Evolutionary conservation across 2,329 filamentous ascomycete genomes (phyloP).

Genomic region (Penicillium sp.): DNA sequence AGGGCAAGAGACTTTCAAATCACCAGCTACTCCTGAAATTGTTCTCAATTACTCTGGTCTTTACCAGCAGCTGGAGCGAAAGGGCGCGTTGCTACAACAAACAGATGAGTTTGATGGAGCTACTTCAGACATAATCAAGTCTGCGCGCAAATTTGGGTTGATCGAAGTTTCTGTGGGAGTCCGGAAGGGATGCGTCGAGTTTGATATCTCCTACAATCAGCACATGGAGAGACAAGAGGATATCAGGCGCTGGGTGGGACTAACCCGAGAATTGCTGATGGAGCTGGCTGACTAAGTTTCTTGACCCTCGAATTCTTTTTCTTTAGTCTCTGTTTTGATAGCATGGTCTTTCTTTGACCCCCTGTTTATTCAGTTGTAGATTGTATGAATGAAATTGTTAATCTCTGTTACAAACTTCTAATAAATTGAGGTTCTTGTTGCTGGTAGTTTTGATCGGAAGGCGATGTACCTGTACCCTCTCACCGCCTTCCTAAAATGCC

Average conservation of each 20-base stretch:
- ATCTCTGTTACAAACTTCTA: too few relatives aligned
- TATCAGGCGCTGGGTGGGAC: neutral
- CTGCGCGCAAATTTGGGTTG: neutral
- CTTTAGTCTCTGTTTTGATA: too few relatives aligned
- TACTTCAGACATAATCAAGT: neutral
- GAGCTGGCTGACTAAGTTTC: neutral
- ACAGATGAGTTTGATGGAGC: neutral
- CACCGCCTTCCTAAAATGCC: conserved; percentile 33
- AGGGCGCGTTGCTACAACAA: neutral
- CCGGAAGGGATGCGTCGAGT: neutral
- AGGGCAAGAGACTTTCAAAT: neutral
- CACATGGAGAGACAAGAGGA: neutral
- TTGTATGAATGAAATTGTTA: too few relatives aligned
- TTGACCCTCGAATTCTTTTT: too few relatives aligned
- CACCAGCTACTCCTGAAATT: neutral
- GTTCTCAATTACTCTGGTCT: neutral
- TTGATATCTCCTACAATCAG: neutral
- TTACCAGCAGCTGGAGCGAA: neutral
- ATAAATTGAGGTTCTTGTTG: too few relatives aligned
- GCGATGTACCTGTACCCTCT: neutral
- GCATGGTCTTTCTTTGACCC: too few relatives aligned
- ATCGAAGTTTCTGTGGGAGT: neutral
- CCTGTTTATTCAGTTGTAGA: too few relatives aligned
- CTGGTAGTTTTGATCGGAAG: too few relatives aligned
- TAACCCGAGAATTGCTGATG: neutral